A percentile compares a stretch with the other conserved stretches of the same genome.
phyloP scores from a whole-genome alignment of 106 monocot genomes.

The Hemerocallis citrina region DNA sequence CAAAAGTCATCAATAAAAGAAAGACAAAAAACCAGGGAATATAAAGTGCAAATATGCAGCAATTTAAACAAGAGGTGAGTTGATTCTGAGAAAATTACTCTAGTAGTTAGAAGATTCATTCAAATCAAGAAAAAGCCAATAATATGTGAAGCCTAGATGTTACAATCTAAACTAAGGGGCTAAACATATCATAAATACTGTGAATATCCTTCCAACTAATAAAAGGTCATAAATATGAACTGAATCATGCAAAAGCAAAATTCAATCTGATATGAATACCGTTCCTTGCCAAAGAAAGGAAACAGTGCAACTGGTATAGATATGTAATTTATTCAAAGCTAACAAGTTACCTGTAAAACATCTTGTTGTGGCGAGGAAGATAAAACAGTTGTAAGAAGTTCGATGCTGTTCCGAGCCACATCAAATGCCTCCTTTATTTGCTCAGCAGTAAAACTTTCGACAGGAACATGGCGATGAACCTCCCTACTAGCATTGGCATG shows the following conservation, averaged over 20 bases:
- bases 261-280: not conserved
- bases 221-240: not conserved
- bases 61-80: too few species aligned
- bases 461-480: constrained; percentile 15
- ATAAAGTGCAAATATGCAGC: too few species aligned
- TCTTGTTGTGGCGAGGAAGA: constrained; percentile 67
- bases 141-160: too few species aligned
- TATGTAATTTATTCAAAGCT: too few species aligned
- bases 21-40: too few species aligned
- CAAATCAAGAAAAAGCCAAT: too few species aligned
- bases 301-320: not conserved
- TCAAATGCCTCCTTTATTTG: constrained; percentile 64
- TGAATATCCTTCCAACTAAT: too few species aligned
- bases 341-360: constrained; percentile 29
- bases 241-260: not conserved
- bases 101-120: not conserved
- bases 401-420: constrained; percentile 56
- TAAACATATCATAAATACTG: too few species aligned
- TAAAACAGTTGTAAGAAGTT: constrained; percentile 67
- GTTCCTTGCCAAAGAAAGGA: not conserved
- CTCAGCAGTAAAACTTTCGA: constrained; percentile 32
- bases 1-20: too few species aligned
- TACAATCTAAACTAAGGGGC: too few species aligned
- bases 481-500: constrained; percentile 15
- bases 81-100: too few species aligned